Base-by-base conservation (phyloP, 2,329 filamentous ascomycete species). In the Capronia coronata region DNA sequence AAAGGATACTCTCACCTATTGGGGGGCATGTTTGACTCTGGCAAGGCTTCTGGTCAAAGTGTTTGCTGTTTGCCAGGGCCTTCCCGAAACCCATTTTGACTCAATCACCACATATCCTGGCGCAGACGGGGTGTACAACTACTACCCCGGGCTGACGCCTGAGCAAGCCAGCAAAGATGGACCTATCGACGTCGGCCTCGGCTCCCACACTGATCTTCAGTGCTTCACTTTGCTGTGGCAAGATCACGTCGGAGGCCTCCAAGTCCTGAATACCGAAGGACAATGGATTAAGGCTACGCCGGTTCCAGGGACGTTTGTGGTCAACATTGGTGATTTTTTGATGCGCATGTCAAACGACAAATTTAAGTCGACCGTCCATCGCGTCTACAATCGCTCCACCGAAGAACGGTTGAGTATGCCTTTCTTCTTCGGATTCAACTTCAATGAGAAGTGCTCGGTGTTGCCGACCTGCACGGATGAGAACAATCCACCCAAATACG, bases 31-130 rank as follows among this genome's bases (percentile, higher is more conserved):
- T 30, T 65, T 82, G 9, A 65, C 56, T 0, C 66, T 82, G 1
- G 73, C 77, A 1, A 68, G 79, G 18, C 70, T 67, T 29, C 61
- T 82, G 25, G 71, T 77, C 2, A 66, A 68, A 3, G 64, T 72
- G 5, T 79, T 83, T 57, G 78, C 79, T 0, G 66, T 83, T 2
- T 73, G 73, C 3, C 67, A 82, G 1, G 70, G 71, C 9, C 65
- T 82, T 2, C 68, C 72, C 0, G 78, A 82, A 57, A 59, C 71
- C 27, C 75, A 75, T 47, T 81, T 82, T 59, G 77, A 81, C 52
- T 64, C 65, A 2, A 73, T 78, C 46, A 72, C 74, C 14, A 73
- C 69, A 0, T 72, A 76, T 54, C 79, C 79, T 0, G 77, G 66
- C 0, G 64, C 67, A 1, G 68, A 71, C 46, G 67, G 64, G 1